Evolutionary conservation across 257 asterid species (phyloP), one percentile per base, ranked within the genome.

Genomic region (Cynanchum wilfordii): DNA sequence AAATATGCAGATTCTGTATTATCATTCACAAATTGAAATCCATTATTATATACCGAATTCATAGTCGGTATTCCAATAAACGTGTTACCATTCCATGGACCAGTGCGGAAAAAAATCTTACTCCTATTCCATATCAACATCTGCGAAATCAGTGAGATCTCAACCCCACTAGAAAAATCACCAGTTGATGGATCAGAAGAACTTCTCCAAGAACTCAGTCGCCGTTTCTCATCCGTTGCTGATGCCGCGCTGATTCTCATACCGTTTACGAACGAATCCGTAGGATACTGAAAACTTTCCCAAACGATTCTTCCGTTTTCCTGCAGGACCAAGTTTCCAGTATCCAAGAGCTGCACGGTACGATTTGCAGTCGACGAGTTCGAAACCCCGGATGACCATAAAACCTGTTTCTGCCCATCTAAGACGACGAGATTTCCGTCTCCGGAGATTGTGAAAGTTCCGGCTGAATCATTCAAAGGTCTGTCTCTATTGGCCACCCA

Each of bases 401-500:
- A 0, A 3, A 73, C 33, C 30, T 45, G 57, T 2, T 66, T 63
- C 30, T 70, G n/a, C 72, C 85, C 85, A 60, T 77, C 57, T 25
- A 10, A 71, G 73, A 89, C 75, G 1, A 78, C 81, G 68, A 87
- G 57, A 82, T 83, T 75, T 2, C 96, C 92, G 19, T 77, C 82
- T 38, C 77, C 33, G 36, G 82, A 74, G 25, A 89, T 79, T 7
- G 86, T 75, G n/a, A 86, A 5, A 11, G 71, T 57, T 57, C 87
- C 88, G 2, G 59, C 47, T 1, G 84, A 44, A 69, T 87, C 89
- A 51, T 67, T 69, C 56, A 87, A 67, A 45, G 90, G 88, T 20
- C 11, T 42, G 29, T 84, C 85, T 33, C 88, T 86, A 65, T 89
- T 89, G 3, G 90, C 95, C 52, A 87, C 87, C 90, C 92, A 89